Conservation (phyloP, 345 rosid species). For the Salix caprea region DNA sequence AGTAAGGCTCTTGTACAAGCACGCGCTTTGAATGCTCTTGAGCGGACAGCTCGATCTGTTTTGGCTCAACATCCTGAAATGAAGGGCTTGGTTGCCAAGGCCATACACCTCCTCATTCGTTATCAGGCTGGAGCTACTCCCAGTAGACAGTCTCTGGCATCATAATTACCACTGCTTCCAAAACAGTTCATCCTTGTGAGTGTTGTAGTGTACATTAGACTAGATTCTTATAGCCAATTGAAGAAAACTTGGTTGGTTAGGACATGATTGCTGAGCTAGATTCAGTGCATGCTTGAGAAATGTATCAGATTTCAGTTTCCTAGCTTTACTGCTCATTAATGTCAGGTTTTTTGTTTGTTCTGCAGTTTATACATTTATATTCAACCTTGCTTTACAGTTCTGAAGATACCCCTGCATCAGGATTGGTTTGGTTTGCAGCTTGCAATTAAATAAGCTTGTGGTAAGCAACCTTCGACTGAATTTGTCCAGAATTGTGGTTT, state of each 20-base stretch:
- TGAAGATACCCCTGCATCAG: not conserved
- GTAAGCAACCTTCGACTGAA: not conserved
- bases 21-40: slow-evolving; percentile 42
- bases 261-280: not conserved
- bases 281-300: not conserved
- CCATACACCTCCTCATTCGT: slow-evolving; percentile 46
- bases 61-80: slow-evolving; percentile 41
- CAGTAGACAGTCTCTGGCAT: slow-evolving; percentile 25
- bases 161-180: slow-evolving; percentile 4
- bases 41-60: slow-evolving; percentile 44
- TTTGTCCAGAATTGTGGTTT: not conserved
- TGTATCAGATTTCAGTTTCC: slow-evolving; percentile 8
- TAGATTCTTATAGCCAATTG: not conserved
- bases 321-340: not conserved
- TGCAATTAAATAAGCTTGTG: not conserved
- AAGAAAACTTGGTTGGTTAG: not conserved
- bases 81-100: slow-evolving; percentile 41
- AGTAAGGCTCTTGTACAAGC: slow-evolving; percentile 59
- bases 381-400: not conserved
- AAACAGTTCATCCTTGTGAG: not conserved
- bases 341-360: not conserved
- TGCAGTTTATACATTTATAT: not conserved
- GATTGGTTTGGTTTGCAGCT: not conserved
- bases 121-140: slow-evolving; percentile 44
- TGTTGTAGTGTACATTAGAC: not conserved